These are phyloP conservation scores for Rhizomucor pusillus DNA, from an alignment of 371 early-diverging fungal species.

Conservation along the genomic window DNA sequence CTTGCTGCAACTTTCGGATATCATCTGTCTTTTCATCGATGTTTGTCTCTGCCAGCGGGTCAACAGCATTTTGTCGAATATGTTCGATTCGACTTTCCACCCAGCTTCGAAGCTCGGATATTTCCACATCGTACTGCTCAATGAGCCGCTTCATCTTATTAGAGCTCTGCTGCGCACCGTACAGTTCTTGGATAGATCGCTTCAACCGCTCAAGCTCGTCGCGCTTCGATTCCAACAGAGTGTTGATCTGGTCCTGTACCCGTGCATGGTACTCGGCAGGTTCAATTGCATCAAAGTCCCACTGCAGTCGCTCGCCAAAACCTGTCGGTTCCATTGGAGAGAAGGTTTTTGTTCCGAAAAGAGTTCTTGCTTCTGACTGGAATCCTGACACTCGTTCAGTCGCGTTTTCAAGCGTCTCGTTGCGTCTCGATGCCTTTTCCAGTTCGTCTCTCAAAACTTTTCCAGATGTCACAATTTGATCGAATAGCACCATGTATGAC, in stretches of 20 bases:
- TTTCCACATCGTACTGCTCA: constrained; percentile 28
- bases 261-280: constrained; percentile 16
- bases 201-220: constrained; percentile 11
- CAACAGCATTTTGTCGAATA: constrained; percentile 1
- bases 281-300: constrained; percentile 13
- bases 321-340: not conserved
- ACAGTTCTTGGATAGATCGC: constrained; percentile 10
- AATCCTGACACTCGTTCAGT: not conserved
- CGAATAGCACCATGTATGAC: constrained; percentile 7
- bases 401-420: not conserved
- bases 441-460: constrained; percentile 21
- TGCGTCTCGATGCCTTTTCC: not conserved
- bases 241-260: constrained; percentile 12
- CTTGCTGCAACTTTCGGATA: not conserved
- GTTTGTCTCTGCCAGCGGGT: not conserved
- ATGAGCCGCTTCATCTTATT: constrained; percentile 25
- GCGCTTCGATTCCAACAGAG: constrained; percentile 12
- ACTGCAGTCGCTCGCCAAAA: constrained; percentile 7
- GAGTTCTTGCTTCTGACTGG: not conserved
- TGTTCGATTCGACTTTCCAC: constrained; percentile 21
- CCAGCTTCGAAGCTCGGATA: constrained; percentile 29
- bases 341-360: not conserved
- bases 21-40: not conserved
- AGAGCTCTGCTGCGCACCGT: constrained; percentile 18
- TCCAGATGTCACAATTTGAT: constrained; percentile 17